Evolutionary conservation across 2,329 filamentous ascomycete species (phyloP), one percentile per base, ranked within the genome.

Genomic region (Botrytis paeoniae): DNA sequence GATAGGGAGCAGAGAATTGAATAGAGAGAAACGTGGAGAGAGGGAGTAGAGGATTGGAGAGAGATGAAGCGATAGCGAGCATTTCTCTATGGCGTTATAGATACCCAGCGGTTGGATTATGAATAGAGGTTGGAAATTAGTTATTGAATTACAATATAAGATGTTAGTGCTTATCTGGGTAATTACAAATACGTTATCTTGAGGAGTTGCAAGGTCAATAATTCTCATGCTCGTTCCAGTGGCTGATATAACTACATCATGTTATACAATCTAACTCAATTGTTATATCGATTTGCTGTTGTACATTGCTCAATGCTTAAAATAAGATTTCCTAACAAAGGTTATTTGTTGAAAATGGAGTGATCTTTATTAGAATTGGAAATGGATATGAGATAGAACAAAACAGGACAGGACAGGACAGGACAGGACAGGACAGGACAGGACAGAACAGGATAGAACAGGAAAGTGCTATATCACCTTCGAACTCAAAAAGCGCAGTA

Each of bases 1-100:
- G 43, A 63, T n/a, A 72, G 71, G 48, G 75, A 75, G 69, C 61
- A 74, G 64, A 74, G 70, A 54, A 75, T 73, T 39, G 75, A 74
- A 9, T 75, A 75, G 61, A 65, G 37, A 25, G 32, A 16, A 71
- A 76, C 25, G 71, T 70, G 54, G 64, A 73, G 57, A 70, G 20
- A 69, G 71, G 48, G 73, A 74, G 69, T 57, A 74, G 64, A 73
- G 70, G 35, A 74, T 73, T 37, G 74, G 64, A 65, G 37, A 32
- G 39, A n/a, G 48, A 54, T 16, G 8, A 18, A 51, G 8, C 54
- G 22, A n/a, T 12, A 29, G 60, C 25, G 29, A 29, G 70, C 29
- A 20, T n/a, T 37, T 48, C n/a, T 59, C 20, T n/a, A 45, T 51
- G 45, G 32, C 32, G 37, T 45, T 43, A 59, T 35, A 45, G 61